Percentiles rank a stretch among this genome's conserved stretches.
Conservation (phyloP, 768 basidiomycete genomes). For the Hirschioporus abietinus region DNA sequence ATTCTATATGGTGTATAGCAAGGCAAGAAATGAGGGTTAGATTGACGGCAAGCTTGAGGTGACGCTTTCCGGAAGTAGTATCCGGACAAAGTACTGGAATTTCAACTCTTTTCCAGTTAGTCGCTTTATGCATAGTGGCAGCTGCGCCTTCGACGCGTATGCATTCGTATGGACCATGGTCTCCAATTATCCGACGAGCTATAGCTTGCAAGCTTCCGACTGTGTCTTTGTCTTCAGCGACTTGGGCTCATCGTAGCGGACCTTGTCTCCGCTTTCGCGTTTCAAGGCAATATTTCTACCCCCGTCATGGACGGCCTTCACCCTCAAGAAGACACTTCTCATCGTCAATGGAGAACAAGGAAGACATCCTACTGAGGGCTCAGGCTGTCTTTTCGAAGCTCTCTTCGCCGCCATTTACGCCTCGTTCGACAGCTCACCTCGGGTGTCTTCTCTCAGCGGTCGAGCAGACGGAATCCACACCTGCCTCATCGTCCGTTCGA, state of each 20-base stretch:
- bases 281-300: background rate
- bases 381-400: background rate
- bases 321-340: background rate
- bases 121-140: background rate
- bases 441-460: background rate
- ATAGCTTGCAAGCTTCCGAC: background rate
- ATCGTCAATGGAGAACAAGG: background rate
- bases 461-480: background rate
- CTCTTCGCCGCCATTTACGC: background rate
- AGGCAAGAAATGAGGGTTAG: too few species aligned
- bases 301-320: background rate
- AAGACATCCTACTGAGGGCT: background rate
- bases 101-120: background rate
- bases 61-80: too few species aligned
- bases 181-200: background rate
- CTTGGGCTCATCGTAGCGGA: background rate
- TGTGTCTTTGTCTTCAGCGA: background rate
- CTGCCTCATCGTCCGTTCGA: background rate
- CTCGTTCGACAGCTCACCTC: background rate
- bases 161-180: background rate
- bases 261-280: background rate
- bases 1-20: too few species aligned
- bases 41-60: too few species aligned
- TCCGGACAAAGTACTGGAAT: too few species aligned
- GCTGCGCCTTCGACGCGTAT: background rate